A percentile compares a stretch with the other conserved stretches of the same genome.
These are phyloP conservation scores for Saussurea involucrata DNA, from an alignment of 129 eudicot genomes.

Conservation along the genomic window DNA sequence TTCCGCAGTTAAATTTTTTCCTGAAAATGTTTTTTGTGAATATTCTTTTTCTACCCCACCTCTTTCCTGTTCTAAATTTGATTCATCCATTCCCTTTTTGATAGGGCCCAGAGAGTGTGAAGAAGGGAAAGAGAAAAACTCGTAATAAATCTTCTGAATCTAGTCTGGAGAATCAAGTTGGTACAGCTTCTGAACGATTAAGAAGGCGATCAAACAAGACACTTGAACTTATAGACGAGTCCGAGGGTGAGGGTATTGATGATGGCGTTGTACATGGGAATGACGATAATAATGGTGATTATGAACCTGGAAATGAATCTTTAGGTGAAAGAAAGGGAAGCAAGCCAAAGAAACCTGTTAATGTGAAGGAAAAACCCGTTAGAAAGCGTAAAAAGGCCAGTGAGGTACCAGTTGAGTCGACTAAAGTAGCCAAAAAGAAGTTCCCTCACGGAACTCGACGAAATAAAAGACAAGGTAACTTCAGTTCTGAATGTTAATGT, in stretches of 20 bases:
- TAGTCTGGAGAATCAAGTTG: conserved; percentile 28
- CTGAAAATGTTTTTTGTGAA: background rate
- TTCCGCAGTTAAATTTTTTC: conserved; percentile 20
- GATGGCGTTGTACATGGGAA: conserved; percentile 19
- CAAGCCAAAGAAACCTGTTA: conserved; percentile 44
- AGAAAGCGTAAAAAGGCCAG: conserved; percentile 57
- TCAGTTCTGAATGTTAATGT: background rate
- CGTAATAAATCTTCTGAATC: conserved; percentile 13
- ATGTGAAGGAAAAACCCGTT: conserved; percentile 52
- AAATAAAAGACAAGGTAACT: conserved; percentile 69
- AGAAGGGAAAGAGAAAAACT: conserved; percentile 10
- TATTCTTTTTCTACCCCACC: background rate
- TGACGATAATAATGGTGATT: conserved; percentile 34
- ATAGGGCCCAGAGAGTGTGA: conserved; percentile 28
- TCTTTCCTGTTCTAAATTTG: background rate
- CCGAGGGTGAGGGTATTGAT: conserved; percentile 33
- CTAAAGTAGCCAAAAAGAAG: conserved; percentile 48
- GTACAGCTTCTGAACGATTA: conserved; percentile 32
- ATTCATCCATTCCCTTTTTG: background rate
- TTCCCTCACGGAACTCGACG: conserved; percentile 72
- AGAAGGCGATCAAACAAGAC: conserved; percentile 19
- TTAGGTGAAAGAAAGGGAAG: conserved; percentile 28
- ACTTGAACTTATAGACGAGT: conserved; percentile 36
- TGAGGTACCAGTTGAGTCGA: conserved; percentile 37
- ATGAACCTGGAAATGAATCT: conserved; percentile 40